Percentiles rank a stretch among this genome's conserved stretches.
These are phyloP conservation scores for Telfairia occidentalis DNA, from an alignment of 331 rosid genomes.

Conservation along the genomic window DNA sequence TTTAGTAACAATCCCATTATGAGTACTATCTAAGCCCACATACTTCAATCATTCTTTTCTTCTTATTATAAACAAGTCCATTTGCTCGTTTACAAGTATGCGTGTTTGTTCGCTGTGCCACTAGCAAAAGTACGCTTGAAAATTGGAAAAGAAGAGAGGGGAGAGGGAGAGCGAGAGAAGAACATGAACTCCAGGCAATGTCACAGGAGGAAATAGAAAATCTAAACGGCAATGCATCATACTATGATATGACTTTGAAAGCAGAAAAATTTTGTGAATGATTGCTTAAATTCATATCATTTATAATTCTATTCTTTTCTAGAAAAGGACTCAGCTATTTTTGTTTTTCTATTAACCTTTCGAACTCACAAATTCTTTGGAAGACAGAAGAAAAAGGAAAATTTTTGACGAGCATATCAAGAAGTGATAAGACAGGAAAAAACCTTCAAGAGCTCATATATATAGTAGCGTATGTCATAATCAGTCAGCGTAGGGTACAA, in stretches of 20 bases:
- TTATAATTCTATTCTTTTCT: background rate
- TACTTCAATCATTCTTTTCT: background rate
- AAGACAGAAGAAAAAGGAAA: background rate
- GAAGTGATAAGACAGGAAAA: background rate
- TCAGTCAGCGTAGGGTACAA: conserved; percentile 31
- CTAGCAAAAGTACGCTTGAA: background rate
- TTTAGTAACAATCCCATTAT: background rate
- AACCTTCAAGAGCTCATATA: conserved; percentile 37
- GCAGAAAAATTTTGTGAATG: background rate
- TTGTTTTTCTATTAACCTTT: background rate
- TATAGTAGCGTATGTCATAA: conserved; percentile 36
- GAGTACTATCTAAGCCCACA: background rate
- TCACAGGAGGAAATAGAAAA: background rate
- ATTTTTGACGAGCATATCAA: background rate
- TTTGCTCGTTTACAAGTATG: background rate
- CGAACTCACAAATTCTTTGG: background rate
- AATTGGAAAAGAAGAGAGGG: too few species aligned
- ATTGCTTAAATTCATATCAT: background rate
- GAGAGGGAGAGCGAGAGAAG: background rate
- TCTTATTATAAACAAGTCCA: background rate
- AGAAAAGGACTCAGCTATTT: background rate
- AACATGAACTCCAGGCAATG: background rate
- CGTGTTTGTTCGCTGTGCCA: background rate
- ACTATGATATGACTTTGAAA: background rate
- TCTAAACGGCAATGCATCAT: background rate